Conservation (phyloP, 1,139 yeast species). For the Meyerozyma sp. region DNA sequence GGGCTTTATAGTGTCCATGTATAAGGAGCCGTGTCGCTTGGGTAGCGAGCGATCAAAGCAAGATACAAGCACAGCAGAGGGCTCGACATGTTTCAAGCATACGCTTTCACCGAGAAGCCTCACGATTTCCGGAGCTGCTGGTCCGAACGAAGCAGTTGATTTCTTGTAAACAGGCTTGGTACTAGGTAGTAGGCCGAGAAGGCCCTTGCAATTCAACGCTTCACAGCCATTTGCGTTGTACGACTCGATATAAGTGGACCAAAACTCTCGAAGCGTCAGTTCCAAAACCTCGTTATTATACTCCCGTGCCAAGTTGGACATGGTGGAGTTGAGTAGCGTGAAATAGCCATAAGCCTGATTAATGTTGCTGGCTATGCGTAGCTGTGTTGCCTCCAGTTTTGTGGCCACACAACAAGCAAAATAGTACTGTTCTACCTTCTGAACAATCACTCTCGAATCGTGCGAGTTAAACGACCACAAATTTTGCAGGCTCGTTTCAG, state of each 20-base stretch:
- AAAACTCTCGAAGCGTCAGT: conserved; percentile 18
- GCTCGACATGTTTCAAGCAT: conserved; percentile 4
- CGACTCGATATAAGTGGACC: conserved; percentile 24
- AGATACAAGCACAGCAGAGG: conserved; percentile 21
- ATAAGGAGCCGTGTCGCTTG: conserved; percentile 31
- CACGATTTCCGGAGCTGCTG: conserved; percentile 12
- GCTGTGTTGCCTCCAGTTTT: conserved; percentile 18
- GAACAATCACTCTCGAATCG: conserved; percentile 22
- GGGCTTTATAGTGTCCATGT: conserved; percentile 11
- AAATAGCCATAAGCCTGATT: conserved; percentile 21
- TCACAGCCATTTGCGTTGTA: conserved; percentile 23
- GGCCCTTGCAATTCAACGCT: conserved; percentile 31
- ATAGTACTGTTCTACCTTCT: conserved; percentile 22
- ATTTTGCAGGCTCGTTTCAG: conserved; percentile 4
- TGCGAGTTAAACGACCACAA: conserved; percentile 22
- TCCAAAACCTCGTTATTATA: conserved; percentile 15
- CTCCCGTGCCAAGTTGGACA: conserved; percentile 12
- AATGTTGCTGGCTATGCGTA: conserved; percentile 23
- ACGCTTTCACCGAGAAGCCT: conserved; percentile 12
- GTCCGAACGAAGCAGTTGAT: conserved; percentile 23
- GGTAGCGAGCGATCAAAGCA: conserved; percentile 19
- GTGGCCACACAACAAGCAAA: conserved; percentile 23
- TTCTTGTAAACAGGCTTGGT: conserved; percentile 17
- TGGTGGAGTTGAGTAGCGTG: conserved; percentile 23
- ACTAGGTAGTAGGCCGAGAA: conserved; percentile 25